These are phyloP conservation scores for Fusarium buxicola DNA, from an alignment of 2,329 filamentous ascomycete species.

Conservation along the genomic window DNA sequence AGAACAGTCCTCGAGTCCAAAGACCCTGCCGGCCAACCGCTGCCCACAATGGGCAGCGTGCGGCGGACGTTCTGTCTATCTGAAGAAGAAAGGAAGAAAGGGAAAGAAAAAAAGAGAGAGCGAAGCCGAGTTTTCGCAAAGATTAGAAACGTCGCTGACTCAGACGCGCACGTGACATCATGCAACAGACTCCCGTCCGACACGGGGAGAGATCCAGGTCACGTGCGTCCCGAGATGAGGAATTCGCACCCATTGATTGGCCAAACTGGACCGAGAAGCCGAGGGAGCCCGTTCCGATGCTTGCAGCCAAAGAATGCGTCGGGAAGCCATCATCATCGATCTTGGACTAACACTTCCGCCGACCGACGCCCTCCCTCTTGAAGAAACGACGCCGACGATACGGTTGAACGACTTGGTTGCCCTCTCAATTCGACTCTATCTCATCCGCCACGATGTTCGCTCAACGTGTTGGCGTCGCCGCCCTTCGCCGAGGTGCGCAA, in stretches of 20 bases:
- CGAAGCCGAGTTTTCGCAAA: conserved; percentile 23
- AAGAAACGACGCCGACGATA: conserved; percentile 39
- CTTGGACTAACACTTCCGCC: conserved; percentile 2
- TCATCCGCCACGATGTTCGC: conserved; percentile 61
- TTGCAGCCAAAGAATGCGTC: conserved; percentile 17
- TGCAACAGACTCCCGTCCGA: conserved; percentile 18
- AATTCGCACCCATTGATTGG: conserved; percentile 56
- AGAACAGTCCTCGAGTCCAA: conserved; percentile 54
- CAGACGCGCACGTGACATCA: conserved; percentile 9
- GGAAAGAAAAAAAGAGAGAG: conserved; percentile 1
- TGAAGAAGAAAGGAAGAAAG: conserved; percentile 55
- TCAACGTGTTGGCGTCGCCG: conserved; percentile 68
- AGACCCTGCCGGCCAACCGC: conserved; percentile 49
- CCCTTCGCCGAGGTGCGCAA: conserved; percentile 67
- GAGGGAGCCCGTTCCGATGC: conserved; percentile 47
- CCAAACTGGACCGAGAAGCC: conserved; percentile 57
- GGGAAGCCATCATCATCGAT: conserved; percentile 42
- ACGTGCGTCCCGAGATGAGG: conserved; percentile 51
- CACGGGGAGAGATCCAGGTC: conserved; percentile 23
- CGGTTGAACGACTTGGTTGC: conserved; percentile 35
- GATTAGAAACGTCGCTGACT: conserved; percentile 29
- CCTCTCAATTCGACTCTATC: conserved; percentile 10
- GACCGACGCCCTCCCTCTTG: conserved; percentile 9
- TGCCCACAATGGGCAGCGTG: conserved; percentile 49
- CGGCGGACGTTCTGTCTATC: conserved; percentile 64